phyloP scores from a whole-genome alignment of 1,284 basidiomycete genomes.

The Naganishia sp. region DNA sequence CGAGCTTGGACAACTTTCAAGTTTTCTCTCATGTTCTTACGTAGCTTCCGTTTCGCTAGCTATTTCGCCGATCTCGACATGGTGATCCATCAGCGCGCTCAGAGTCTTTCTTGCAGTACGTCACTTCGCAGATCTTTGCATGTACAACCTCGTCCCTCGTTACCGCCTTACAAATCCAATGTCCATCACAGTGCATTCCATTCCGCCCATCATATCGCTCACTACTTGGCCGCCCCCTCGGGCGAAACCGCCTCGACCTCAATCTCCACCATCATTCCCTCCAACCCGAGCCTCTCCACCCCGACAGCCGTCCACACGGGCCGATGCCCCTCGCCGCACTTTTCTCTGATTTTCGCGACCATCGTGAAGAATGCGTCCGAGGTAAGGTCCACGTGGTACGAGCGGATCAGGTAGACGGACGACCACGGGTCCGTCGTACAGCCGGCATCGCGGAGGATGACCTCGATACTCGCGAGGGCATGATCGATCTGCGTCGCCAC shows the following conservation, averaged over 20 bases:
- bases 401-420: constrained; percentile 38
- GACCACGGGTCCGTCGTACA: constrained; percentile 37
- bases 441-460: constrained; percentile 37
- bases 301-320: constrained; percentile 42
- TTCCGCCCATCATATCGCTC: too few relatives aligned
- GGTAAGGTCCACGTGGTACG: constrained; percentile 39
- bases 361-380: constrained; percentile 36
- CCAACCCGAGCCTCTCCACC: constrained; percentile 34
- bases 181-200: too few relatives aligned
- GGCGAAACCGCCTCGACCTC: constrained; percentile 38
- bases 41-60: too few relatives aligned
- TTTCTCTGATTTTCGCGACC: constrained; percentile 34
- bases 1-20: too few relatives aligned
- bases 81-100: too few relatives aligned
- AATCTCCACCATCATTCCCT: constrained; percentile 42
- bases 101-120: too few relatives aligned
- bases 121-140: too few relatives aligned
- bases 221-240: background rate
- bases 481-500: constrained; percentile 39
- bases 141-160: too few relatives aligned
- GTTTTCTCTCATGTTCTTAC: too few relatives aligned
- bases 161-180: too few relatives aligned
- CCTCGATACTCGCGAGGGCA: constrained; percentile 41
- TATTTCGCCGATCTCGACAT: too few relatives aligned
- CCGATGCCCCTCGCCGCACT: constrained; percentile 38